phyloP scores from a whole-genome alignment of 2,329 filamentous ascomycete species.

The Xylariaceae sp. region DNA sequence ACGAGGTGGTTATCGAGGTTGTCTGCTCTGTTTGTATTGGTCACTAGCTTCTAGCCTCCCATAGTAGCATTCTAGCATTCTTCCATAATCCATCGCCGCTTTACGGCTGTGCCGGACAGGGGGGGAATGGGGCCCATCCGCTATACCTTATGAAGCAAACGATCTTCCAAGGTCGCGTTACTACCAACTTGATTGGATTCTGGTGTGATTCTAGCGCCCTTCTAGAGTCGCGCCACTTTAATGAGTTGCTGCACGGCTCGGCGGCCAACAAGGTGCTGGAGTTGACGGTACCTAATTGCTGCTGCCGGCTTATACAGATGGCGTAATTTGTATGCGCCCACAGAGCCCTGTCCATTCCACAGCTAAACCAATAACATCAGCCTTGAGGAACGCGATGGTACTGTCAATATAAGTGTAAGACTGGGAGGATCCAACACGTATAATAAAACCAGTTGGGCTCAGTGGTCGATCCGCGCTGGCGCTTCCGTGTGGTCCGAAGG shows the following conservation, averaged over 20 bases:
- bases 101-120: constrained; percentile 33
- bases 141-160: constrained; percentile 30
- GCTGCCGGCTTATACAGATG: constrained; percentile 1
- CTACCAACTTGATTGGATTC: constrained; percentile 33
- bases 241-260: constrained; percentile 13
- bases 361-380: constrained; percentile 2
- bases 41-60: neutral
- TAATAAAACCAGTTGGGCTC: too few relatives aligned
- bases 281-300: neutral
- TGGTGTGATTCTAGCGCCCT: constrained; percentile 44
- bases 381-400: too few relatives aligned
- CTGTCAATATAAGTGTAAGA: too few relatives aligned
- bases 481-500: too few relatives aligned
- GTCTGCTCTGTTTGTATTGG: too few relatives aligned
- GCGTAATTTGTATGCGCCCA: constrained; percentile 7
- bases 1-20: constrained; percentile 7
- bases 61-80: constrained; percentile 24
- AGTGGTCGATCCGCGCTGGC: too few relatives aligned
- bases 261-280: neutral
- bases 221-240: constrained; percentile 42
- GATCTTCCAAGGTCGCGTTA: constrained; percentile 31
- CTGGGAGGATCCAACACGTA: too few relatives aligned
- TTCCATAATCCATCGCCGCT: constrained; percentile 39
- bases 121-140: constrained; percentile 17
- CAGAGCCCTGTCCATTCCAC: neutral